phyloP scores from a whole-genome alignment of 2,329 filamentous ascomycete genomes.

The Polytolypa hystricis region DNA sequence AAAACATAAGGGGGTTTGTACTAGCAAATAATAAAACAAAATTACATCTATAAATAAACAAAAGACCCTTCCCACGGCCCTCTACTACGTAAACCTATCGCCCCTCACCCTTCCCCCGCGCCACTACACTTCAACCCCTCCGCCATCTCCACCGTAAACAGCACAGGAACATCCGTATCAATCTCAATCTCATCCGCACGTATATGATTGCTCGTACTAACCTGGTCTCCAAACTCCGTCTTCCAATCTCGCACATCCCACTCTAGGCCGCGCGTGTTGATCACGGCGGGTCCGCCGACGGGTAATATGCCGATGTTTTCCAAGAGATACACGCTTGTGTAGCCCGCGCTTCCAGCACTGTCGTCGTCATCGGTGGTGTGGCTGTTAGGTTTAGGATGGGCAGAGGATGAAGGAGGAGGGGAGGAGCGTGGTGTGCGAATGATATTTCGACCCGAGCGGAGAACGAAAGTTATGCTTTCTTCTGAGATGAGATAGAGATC shows the following conservation, averaged over 20 bases:
- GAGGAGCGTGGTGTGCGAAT: constrained; percentile 50
- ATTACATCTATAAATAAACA: not conserved
- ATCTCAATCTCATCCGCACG: constrained; percentile 50
- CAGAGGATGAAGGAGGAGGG: constrained; percentile 9
- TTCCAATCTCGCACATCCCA: constrained; percentile 84
- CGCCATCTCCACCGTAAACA: constrained; percentile 63
- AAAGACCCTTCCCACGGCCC: not conserved
- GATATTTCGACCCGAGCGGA: constrained; percentile 56
- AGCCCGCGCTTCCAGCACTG: not conserved
- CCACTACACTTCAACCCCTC: constrained; percentile 22
- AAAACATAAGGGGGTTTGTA: too few species aligned
- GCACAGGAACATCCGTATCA: constrained; percentile 50
- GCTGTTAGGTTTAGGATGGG: constrained; percentile 10
- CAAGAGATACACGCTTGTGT: constrained; percentile 47
- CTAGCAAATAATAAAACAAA: not conserved
- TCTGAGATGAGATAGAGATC: constrained; percentile 70
- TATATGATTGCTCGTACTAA: constrained; percentile 76
- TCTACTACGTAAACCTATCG: not conserved
- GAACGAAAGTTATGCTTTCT: constrained; percentile 68
- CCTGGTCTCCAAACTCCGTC: constrained; percentile 59
- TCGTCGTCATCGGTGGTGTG: constrained; percentile 25
- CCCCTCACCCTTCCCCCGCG: constrained; percentile 8
- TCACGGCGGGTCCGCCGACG: constrained; percentile 63
- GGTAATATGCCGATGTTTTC: constrained; percentile 82
- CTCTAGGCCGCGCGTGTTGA: constrained; percentile 69